Conservation (phyloP, 208 protist species). For the Giardia muris region DNA sequence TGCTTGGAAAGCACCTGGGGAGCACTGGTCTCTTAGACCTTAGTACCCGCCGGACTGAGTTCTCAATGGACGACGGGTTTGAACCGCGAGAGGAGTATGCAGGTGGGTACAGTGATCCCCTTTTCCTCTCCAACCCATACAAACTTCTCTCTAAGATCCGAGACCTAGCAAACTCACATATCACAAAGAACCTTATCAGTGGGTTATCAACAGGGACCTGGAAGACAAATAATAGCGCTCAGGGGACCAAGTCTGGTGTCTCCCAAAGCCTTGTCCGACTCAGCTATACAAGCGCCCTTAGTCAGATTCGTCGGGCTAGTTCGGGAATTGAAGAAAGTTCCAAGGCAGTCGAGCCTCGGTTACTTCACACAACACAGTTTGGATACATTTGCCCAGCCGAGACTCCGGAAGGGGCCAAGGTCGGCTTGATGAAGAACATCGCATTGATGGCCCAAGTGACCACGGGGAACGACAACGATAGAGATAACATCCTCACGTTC, state of each 20-base stretch:
- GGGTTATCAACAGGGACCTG: slow-evolving; percentile 60
- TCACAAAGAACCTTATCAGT: background rate
- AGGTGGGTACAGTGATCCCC: background rate
- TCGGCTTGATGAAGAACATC: slow-evolving; percentile 98
- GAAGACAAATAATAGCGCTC: slow-evolving; percentile 81
- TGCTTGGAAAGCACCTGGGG: background rate
- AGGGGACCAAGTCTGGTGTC: slow-evolving; percentile 63
- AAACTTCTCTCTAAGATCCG: background rate
- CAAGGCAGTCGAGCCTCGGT: slow-evolving; percentile 77
- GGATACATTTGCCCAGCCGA: slow-evolving; percentile 44
- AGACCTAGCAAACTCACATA: background rate
- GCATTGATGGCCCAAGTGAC: slow-evolving; percentile 89
- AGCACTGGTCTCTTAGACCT: background rate
- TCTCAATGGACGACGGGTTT: background rate
- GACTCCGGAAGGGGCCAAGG: slow-evolving; percentile 62
- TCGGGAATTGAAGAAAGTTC: slow-evolving; percentile 96
- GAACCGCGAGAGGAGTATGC: background rate
- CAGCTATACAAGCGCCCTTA: slow-evolving; percentile 85
- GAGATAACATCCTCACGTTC: background rate
- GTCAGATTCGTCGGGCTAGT: slow-evolving; percentile 92
- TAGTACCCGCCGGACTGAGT: no score
- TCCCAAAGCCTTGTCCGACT: slow-evolving; percentile 47
- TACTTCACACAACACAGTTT: slow-evolving; percentile 41
- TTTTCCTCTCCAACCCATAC: background rate
- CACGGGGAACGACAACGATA: background rate